Evolutionary conservation across 2,329 filamentous ascomycete species (phyloP).

Genomic region (Graphiopsis chlorocephala): DNA sequence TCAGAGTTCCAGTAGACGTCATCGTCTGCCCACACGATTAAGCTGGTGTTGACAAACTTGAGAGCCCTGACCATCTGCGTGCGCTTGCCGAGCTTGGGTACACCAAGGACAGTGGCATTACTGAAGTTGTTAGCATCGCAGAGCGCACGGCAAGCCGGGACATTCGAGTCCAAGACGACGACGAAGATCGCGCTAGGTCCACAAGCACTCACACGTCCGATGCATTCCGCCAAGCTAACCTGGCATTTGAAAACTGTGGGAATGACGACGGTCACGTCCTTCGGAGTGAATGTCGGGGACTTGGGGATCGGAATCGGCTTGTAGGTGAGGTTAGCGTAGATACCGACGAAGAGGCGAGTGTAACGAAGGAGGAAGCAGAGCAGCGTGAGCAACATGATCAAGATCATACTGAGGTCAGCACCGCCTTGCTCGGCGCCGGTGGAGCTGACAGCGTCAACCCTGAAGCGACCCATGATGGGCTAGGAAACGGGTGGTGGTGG

Average conservation of each 20-base stretch:
- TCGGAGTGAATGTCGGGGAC: constrained; percentile 26
- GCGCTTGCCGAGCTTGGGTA: constrained; percentile 35
- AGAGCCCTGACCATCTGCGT: constrained; percentile 34
- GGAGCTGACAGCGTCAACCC: neutral
- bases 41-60: constrained; percentile 26
- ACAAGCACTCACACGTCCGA: constrained; percentile 26
- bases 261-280: constrained; percentile 33
- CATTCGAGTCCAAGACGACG: constrained; percentile 28
- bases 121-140: constrained; percentile 15
- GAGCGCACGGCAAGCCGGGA: constrained; percentile 21
- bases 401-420: neutral
- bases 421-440: neutral
- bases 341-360: constrained; percentile 30
- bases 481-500: neutral
- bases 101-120: constrained; percentile 31
- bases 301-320: constrained; percentile 26
- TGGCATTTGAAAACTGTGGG: constrained; percentile 35
- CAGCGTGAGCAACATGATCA: constrained; percentile 14
- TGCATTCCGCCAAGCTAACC: constrained; percentile 31
- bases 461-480: neutral
- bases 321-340: constrained; percentile 29
- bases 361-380: constrained; percentile 27
- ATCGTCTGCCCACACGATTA: constrained; percentile 37
- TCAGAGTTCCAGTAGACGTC: constrained; percentile 35
- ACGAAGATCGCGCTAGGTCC: constrained; percentile 29